phyloP scores from a whole-genome alignment of 495 filamentous ascomycete species.

The Hyaloscypha finlandica region DNA sequence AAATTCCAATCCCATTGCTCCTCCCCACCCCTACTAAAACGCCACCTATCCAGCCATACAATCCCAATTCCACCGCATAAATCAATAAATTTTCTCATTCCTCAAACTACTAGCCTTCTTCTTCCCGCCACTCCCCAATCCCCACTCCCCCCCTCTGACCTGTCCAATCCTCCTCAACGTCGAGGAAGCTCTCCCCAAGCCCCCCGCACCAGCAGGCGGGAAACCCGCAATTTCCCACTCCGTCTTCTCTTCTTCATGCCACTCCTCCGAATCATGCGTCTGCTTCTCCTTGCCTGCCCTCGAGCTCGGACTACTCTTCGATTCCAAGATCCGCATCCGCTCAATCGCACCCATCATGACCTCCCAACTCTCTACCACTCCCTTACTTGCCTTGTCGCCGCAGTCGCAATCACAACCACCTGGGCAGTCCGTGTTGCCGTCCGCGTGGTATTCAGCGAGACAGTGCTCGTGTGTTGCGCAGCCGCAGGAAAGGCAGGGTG shows the following conservation, averaged over 20 bases:
- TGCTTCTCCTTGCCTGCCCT: constrained; percentile 8
- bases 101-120: constrained; percentile 33
- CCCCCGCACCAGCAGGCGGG: neutral
- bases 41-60: neutral
- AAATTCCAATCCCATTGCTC: too few species aligned
- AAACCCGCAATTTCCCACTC: constrained; percentile 22
- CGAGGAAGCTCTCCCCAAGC: constrained; percentile 24
- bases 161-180: constrained; percentile 29
- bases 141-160: constrained; percentile 32
- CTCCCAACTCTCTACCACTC: constrained; percentile 35
- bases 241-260: constrained; percentile 26
- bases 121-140: constrained; percentile 19
- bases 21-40: neutral
- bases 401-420: constrained; percentile 46
- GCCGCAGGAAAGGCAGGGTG: constrained; percentile 61
- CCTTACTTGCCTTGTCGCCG: constrained; percentile 25
- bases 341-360: constrained; percentile 34
- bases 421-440: constrained; percentile 46
- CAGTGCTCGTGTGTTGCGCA: constrained; percentile 58
- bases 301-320: neutral
- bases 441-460: constrained; percentile 52
- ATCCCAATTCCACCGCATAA: neutral
- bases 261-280: constrained; percentile 17
- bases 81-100: constrained; percentile 27
- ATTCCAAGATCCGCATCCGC: constrained; percentile 25